Percentiles rank a stretch among this genome's conserved stretches.
These are phyloP conservation scores for Cordyceps tenuipes DNA, from an alignment of 2,329 filamentous ascomycete genomes.

Conservation along the genomic window DNA sequence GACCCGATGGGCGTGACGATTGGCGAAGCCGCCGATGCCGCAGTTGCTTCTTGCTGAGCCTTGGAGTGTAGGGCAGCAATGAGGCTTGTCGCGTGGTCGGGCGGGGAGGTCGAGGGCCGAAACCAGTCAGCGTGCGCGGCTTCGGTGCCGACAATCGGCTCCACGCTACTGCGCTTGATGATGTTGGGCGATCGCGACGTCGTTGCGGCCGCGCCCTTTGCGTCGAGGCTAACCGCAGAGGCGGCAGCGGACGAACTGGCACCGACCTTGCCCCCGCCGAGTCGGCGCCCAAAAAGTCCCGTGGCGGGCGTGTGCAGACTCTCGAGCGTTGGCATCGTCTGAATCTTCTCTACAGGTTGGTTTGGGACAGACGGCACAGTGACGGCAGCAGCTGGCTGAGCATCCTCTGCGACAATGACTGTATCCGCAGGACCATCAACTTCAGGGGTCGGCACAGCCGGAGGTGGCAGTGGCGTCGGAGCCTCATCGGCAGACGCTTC, in stretches of 20 bases:
- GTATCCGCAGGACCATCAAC: not conserved
- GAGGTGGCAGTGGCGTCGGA: not conserved
- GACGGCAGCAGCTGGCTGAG: slow-evolving; percentile 11
- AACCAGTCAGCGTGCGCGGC: slow-evolving; percentile 57
- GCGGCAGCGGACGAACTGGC: slow-evolving; percentile 26
- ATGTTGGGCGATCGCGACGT: slow-evolving; percentile 28
- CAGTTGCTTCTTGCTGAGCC: slow-evolving; percentile 40
- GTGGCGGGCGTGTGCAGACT: slow-evolving; percentile 22
- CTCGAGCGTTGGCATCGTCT: slow-evolving; percentile 40
- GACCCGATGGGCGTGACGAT: slow-evolving; percentile 32
- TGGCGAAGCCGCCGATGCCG: slow-evolving; percentile 29
- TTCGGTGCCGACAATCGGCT: slow-evolving; percentile 60
- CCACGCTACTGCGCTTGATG: slow-evolving; percentile 38
- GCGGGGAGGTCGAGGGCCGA: slow-evolving; percentile 46
- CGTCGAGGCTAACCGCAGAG: slow-evolving; percentile 41
- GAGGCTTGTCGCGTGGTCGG: slow-evolving; percentile 51
- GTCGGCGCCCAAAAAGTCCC: slow-evolving; percentile 44
- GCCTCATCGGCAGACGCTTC: not conserved
- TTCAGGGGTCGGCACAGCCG: not conserved
- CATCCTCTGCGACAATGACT: not conserved
- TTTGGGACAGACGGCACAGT: slow-evolving; percentile 31
- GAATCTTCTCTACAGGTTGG: slow-evolving; percentile 47
- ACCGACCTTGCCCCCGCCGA: slow-evolving; percentile 29
- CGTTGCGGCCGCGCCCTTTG: slow-evolving; percentile 31
- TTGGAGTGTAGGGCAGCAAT: slow-evolving; percentile 62